These are phyloP conservation scores for Hyaloscypha finlandica DNA, from an alignment of 495 filamentous ascomycete species.

Conservation along the genomic window DNA sequence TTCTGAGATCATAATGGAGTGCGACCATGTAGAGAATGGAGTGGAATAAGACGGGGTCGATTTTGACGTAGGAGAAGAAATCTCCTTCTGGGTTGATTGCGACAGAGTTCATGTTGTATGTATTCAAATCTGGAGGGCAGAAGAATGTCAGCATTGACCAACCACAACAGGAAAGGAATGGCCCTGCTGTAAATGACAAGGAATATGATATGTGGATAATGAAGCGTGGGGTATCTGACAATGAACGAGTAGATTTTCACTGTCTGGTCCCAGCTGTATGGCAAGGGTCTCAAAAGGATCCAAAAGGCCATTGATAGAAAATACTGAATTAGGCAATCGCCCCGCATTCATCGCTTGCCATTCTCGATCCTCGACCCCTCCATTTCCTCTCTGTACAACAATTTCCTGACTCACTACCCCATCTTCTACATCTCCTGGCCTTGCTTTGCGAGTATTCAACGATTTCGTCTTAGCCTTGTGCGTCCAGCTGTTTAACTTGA, in stretches of 20 bases:
- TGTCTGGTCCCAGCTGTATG: slow-evolving; percentile 2
- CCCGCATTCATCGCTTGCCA: background rate
- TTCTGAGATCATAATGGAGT: slow-evolving; percentile 12
- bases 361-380: background rate
- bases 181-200: too few relatives aligned
- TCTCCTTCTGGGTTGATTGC: slow-evolving; percentile 17
- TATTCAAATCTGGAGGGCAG: slow-evolving; percentile 3
- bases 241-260: slow-evolving; percentile 7
- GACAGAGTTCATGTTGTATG: slow-evolving; percentile 20
- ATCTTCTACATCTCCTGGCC: background rate
- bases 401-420: background rate
- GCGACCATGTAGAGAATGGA: slow-evolving; percentile 19
- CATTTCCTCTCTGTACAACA: background rate
- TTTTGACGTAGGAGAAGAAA: slow-evolving; percentile 14
- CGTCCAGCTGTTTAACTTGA: slow-evolving; percentile 15
- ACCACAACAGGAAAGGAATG: background rate
- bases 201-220: background rate
- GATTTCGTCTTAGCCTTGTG: slow-evolving; percentile 14
- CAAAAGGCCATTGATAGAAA: background rate
- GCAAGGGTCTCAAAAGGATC: slow-evolving; percentile 17
- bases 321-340: background rate
- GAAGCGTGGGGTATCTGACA: slow-evolving; percentile 1
- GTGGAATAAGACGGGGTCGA: slow-evolving; percentile 15
- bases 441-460: background rate
- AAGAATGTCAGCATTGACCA: background rate